A percentile compares a stretch with the other conserved stretches of the same genome.
Conservation (phyloP, 108 stramenopile species). For the Nitzschia inconspicua region DNA sequence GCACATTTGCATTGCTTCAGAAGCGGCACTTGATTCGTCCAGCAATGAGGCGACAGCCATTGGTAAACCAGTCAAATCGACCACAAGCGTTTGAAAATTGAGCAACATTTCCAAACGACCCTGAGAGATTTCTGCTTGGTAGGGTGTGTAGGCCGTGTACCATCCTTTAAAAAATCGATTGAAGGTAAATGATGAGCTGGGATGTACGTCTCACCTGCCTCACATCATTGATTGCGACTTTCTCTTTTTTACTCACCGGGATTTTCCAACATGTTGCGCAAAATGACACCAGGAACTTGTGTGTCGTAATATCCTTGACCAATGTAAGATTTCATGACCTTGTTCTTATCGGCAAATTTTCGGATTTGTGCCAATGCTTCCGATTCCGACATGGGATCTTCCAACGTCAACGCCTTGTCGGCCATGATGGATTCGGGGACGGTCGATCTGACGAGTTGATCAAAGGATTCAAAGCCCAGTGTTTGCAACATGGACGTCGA, state of each 20-base stretch:
- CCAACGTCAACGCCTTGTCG: constrained; percentile 65
- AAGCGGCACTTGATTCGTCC: constrained; percentile 96
- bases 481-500: constrained; percentile 80
- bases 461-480: constrained; percentile 86
- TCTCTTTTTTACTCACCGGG: no score
- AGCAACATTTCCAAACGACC: constrained; percentile 98
- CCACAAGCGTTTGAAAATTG: constrained; percentile 98
- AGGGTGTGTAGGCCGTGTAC: constrained; percentile 99
- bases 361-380: constrained; percentile 81
- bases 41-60: constrained; percentile 95
- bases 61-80: constrained; percentile 97
- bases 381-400: constrained; percentile 82
- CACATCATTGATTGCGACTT: no score
- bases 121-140: constrained; percentile 99
- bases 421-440: constrained; percentile 90
- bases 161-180: no score
- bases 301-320: constrained; percentile 99
- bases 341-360: constrained; percentile 76
- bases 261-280: constrained; percentile 99
- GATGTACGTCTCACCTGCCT: no score
- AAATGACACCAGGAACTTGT: constrained; percentile 88
- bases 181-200: no score
- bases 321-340: constrained; percentile 96
- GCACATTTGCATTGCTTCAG: constrained; percentile 99
- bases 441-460: constrained; percentile 86